Base-by-base conservation (phyloP, 2,329 filamentous ascomycete genomes). In the Fusarium nematophilum region DNA sequence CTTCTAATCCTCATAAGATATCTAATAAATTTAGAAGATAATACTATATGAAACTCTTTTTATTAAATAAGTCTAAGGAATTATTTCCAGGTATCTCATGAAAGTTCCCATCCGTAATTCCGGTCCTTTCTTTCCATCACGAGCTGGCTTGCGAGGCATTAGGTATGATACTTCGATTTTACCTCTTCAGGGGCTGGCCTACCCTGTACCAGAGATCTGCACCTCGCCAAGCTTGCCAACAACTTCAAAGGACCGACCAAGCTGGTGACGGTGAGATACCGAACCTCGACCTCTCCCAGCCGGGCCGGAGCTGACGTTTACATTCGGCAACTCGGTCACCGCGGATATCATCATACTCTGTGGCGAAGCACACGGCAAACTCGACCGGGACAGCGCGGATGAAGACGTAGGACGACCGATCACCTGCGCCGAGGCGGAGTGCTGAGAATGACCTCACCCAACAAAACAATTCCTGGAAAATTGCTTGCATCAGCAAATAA, bases 241-340 rank as follows among this genome's bases (percentile, higher is more conserved):
- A 23, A 15, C 15, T 30, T 15, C n/a, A n/a, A n/a, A n/a, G n/a
- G n/a, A 14, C 15, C 8, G n/a, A 38, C 29, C 13, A 29, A 17
- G 33, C 37, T 30, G 15, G 64, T 62, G 50, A 60, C 40, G 37
- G 53, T 45, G 46, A 45, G 14, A 60, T 29, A 25, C 62, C 34
- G 54, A 51, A 56, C 25, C 31, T 14, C 30, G 33, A 23, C 38
- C 15, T 15, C 37, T 15, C 44, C 29, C 36, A 62, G 15, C 48
- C 58, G 48, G 38, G 8, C 40, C 48, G 54, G 37, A 25, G 43
- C 23, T 60, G 37, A 43, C 26, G 46, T 47, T 47, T 42, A 36
- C n/a, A 25, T 36, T 61, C 49, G 55, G 59, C 37, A 38, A 56
- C 37, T 47, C 39, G 30, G 37, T 11, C 5, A 29, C 29, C 27